A percentile compares a stretch with the other conserved stretches of the same genome.
These are phyloP conservation scores for Nannizziopsis arthrosporioides DNA, from an alignment of 2,329 filamentous ascomycete genomes.

Conservation along the genomic window DNA sequence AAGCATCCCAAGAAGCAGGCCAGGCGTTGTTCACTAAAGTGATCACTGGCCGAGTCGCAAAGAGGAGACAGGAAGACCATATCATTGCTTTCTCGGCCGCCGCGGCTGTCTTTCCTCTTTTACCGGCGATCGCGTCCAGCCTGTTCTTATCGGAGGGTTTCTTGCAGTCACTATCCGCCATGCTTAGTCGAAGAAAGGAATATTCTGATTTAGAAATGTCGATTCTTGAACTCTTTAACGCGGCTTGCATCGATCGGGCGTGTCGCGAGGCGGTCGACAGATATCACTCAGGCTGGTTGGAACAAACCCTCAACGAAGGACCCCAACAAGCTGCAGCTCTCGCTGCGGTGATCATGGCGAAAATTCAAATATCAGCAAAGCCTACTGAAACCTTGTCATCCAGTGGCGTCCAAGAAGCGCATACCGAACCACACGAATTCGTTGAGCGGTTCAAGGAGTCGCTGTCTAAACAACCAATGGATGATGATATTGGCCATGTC, in stretches of 20 bases:
- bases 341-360: conserved; percentile 65
- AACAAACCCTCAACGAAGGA: conserved; percentile 66
- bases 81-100: conserved; percentile 91
- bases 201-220: conserved; percentile 76
- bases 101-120: conserved; percentile 73
- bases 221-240: conserved; percentile 78
- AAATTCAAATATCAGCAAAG: conserved; percentile 37
- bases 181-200: conserved; percentile 71
- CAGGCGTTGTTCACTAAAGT: conserved; percentile 59
- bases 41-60: conserved; percentile 58
- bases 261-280: conserved; percentile 77
- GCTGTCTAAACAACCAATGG: conserved; percentile 29
- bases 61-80: conserved; percentile 74
- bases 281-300: conserved; percentile 76
- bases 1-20: conserved; percentile 60
- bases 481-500: conserved; percentile 55
- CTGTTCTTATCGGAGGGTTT: conserved; percentile 87
- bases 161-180: conserved; percentile 59
- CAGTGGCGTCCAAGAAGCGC: conserved; percentile 27
- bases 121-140: conserved; percentile 59
- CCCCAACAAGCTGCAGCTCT: conserved; percentile 41
- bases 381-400: conserved; percentile 23
- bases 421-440: conserved; percentile 41
- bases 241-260: conserved; percentile 70
- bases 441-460: conserved; percentile 44